Evolutionary conservation across 176 grass and related monocot genomes (phyloP).

Genomic region (Carex kokanica): DNA sequence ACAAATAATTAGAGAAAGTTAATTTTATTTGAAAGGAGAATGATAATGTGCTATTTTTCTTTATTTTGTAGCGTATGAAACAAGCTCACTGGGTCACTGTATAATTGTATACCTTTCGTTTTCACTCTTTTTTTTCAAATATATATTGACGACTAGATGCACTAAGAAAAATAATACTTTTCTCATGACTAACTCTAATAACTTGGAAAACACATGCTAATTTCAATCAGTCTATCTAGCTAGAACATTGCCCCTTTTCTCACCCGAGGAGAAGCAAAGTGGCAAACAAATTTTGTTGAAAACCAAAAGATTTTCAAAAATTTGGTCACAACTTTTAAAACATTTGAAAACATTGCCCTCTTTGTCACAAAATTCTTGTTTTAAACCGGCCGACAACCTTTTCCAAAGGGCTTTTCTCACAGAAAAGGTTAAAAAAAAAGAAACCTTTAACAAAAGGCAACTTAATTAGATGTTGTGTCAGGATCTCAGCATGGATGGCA

Average conservation of each 20-base stretch:
- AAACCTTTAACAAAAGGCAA: not conserved
- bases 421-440: not conserved
- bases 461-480: not conserved
- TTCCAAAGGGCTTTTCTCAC: not conserved
- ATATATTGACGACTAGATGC: not conserved
- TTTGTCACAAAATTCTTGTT: not conserved
- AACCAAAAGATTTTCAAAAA: not conserved
- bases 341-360: not conserved
- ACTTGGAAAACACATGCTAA: not conserved
- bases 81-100: not conserved
- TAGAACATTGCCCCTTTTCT: not conserved
- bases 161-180: not conserved
- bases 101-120: not conserved
- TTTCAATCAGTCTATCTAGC: not conserved
- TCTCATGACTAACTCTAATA: not conserved
- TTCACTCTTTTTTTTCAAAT: not conserved
- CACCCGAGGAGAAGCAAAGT: not conserved
- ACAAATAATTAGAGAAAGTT: too few relatives aligned
- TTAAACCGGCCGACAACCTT: not conserved
- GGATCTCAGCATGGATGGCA: too few relatives aligned
- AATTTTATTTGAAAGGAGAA: too few relatives aligned
- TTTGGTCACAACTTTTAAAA: not conserved
- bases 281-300: not conserved
- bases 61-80: too few relatives aligned
- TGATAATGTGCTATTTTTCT: too few relatives aligned